Conservation (phyloP, 768 basidiomycete species). For the Suillus weaverae region DNA sequence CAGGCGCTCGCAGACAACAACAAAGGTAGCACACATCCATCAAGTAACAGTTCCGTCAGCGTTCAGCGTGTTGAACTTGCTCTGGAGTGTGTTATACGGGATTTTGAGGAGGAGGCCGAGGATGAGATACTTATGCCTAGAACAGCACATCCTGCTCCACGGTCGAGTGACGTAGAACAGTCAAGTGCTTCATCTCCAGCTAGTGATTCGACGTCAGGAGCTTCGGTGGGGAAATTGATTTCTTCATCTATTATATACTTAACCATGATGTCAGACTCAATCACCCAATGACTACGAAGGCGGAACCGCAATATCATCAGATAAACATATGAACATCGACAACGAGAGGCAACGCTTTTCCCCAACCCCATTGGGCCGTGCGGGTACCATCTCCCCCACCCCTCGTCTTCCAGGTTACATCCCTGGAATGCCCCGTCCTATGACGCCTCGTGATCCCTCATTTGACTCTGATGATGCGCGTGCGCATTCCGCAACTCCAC, state of each 20-base stretch:
- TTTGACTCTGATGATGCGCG: slow-evolving; percentile 72
- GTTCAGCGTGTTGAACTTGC: slow-evolving; percentile 66
- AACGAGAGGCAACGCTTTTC: slow-evolving; percentile 55
- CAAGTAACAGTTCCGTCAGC: slow-evolving; percentile 49
- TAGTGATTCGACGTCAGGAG: slow-evolving; percentile 17
- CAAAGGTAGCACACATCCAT: slow-evolving; percentile 19
- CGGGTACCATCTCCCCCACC: slow-evolving; percentile 49
- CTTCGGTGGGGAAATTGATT: slow-evolving; percentile 24
- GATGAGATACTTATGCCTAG: slow-evolving; percentile 79
- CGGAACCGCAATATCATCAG: slow-evolving; percentile 71
- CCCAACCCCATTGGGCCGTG: slow-evolving; percentile 55
- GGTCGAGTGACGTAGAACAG: slow-evolving; percentile 32
- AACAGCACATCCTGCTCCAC: slow-evolving; percentile 48
- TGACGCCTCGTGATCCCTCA: slow-evolving; percentile 77
- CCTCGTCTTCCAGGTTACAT: slow-evolving; percentile 78
- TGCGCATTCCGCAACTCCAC: slow-evolving; percentile 71
- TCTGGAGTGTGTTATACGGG: slow-evolving; percentile 71
- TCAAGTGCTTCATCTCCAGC: slow-evolving; percentile 20
- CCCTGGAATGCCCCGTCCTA: slow-evolving; percentile 87
- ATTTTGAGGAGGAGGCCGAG: slow-evolving; percentile 72
- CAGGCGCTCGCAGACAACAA: slow-evolving; percentile 18
- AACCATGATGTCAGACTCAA: slow-evolving; percentile 25
- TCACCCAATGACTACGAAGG: slow-evolving; percentile 51
- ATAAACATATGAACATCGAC: slow-evolving; percentile 50
- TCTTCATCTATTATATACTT: slow-evolving; percentile 17